phyloP scores from a whole-genome alignment of 306 rosid genomes.

The Lathyrus tuberosus region DNA sequence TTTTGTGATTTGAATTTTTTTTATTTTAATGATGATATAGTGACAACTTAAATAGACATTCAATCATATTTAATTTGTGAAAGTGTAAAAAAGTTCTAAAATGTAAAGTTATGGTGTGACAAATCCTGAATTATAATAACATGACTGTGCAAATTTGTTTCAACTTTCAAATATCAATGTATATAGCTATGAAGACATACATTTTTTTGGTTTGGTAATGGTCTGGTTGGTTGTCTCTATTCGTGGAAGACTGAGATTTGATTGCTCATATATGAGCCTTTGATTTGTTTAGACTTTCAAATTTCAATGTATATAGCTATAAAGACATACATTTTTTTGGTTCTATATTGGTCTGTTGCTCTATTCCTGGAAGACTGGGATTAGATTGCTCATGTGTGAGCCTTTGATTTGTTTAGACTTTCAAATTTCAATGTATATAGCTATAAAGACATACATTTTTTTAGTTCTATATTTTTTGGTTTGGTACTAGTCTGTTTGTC shows the following conservation, averaged over 20 bases:
- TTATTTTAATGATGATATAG: neutral
- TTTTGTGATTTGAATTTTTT: neutral
- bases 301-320: neutral
- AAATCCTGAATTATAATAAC: neutral
- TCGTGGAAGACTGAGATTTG: neutral
- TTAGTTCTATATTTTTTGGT: neutral
- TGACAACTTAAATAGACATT: neutral
- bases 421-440: neutral
- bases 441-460: neutral
- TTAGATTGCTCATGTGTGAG: constrained; percentile 16
- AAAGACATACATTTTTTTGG: neutral
- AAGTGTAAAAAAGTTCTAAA: neutral
- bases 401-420: neutral
- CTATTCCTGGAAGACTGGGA: neutral
- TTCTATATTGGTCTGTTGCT: neutral
- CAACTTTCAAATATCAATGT: neutral
- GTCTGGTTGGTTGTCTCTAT: constrained; percentile 4
- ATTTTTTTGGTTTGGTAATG: neutral
- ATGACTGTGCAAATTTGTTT: neutral
- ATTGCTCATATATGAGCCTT: constrained; percentile 10
- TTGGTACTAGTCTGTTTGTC: constrained; percentile 8
- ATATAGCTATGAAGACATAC: neutral
- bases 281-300: neutral
- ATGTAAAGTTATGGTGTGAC: neutral
- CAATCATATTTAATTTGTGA: neutral